Conservation (phyloP, 331 rosid species). For the Acacia pycnantha region DNA sequence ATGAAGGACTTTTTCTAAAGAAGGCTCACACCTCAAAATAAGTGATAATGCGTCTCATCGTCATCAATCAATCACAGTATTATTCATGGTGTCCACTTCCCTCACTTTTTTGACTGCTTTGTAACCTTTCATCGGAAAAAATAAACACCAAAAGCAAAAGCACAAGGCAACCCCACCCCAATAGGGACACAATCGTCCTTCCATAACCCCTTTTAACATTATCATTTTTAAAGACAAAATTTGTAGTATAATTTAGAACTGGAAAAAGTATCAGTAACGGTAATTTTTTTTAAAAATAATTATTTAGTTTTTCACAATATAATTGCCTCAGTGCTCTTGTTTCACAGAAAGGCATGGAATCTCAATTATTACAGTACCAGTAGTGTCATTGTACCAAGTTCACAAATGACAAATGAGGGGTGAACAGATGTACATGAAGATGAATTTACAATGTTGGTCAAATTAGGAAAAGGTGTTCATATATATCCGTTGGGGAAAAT, state of each 20-base stretch:
- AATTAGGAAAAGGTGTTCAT: neutral
- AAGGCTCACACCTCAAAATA: conserved; percentile 40
- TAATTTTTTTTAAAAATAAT: neutral
- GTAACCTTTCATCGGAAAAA: neutral
- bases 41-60: conserved; percentile 20
- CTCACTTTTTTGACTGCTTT: neutral
- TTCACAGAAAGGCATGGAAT: conserved; percentile 34
- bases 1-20: conserved; percentile 21
- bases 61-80: neutral
- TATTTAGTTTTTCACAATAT: neutral
- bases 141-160: conserved; percentile 14
- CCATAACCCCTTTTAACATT: neutral
- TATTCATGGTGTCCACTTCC: neutral
- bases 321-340: neutral
- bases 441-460: conserved; percentile 21
- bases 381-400: conserved; percentile 7
- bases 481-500: conserved; percentile 19
- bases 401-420: neutral
- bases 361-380: conserved; percentile 30
- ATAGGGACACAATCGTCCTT: conserved; percentile 35
- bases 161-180: neutral
- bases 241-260: too few relatives aligned
- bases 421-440: conserved; percentile 14
- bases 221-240: too few relatives aligned
- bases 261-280: too few relatives aligned